These are phyloP conservation scores for Exophiala spinifera DNA, from an alignment of 2,329 filamentous ascomycete species.

Conservation along the genomic window DNA sequence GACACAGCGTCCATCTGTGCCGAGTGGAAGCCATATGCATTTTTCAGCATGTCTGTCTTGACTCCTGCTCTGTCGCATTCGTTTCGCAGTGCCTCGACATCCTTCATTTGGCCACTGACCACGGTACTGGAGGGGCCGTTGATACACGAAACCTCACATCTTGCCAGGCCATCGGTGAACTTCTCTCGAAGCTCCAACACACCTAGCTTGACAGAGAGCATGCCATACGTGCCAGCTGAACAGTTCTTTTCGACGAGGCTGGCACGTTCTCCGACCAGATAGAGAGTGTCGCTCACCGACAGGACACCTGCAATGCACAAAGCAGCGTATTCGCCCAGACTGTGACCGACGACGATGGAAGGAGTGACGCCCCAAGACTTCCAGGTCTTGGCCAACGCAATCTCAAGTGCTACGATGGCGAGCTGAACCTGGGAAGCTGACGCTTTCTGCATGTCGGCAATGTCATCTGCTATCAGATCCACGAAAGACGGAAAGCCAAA, in stretches of 20 bases:
- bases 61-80: conserved; percentile 52
- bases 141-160: conserved; percentile 63
- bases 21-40: conserved; percentile 67
- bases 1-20: conserved; percentile 63
- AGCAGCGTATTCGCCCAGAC: conserved; percentile 35
- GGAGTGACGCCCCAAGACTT: conserved; percentile 25
- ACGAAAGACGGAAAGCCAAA: conserved; percentile 35
- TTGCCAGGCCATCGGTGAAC: conserved; percentile 32
- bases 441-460: background rate
- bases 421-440: conserved; percentile 7
- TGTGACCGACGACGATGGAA: conserved; percentile 31
- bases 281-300: conserved; percentile 29
- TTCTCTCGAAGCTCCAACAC: conserved; percentile 41
- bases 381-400: conserved; percentile 21
- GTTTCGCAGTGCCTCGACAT: conserved; percentile 55
- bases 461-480: conserved; percentile 20
- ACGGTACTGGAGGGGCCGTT: conserved; percentile 75
- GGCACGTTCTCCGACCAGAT: conserved; percentile 51
- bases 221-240: conserved; percentile 63
- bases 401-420: conserved; percentile 2
- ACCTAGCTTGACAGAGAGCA: conserved; percentile 56
- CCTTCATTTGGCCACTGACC: conserved; percentile 59
- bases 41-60: conserved; percentile 61
- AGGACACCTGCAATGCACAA: conserved; percentile 30
- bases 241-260: conserved; percentile 65